Conservation (phyloP, 768 basidiomycete genomes). For the Rhizopogon roseolus region DNA sequence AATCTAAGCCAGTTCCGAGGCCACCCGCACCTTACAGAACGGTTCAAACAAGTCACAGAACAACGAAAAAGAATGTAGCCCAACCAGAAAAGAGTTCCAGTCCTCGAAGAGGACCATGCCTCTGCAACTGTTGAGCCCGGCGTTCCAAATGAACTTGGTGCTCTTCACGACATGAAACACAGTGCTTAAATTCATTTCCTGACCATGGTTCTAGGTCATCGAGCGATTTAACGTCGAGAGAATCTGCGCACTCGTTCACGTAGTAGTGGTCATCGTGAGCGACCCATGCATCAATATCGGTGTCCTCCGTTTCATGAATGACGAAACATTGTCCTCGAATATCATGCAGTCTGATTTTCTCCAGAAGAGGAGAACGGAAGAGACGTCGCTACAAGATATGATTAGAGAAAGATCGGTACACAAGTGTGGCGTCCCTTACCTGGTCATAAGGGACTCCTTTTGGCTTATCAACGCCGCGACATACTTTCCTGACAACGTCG, state of each 20-base stretch:
- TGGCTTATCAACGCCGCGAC: constrained; percentile 9
- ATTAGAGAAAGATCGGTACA: background rate
- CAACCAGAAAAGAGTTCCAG: constrained; percentile 70
- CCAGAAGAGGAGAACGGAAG: constrained; percentile 29
- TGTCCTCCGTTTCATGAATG: constrained; percentile 27
- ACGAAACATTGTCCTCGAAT: constrained; percentile 58
- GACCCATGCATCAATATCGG: constrained; percentile 36
- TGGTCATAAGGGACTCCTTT: constrained; percentile 34
- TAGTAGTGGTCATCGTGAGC: constrained; percentile 57
- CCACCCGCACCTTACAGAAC: constrained; percentile 61
- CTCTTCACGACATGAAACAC: constrained; percentile 34
- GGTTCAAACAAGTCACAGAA: background rate
- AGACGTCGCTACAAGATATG: constrained; percentile 31
- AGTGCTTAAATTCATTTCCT: constrained; percentile 28
- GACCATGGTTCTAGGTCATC: constrained; percentile 21
- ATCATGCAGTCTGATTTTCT: constrained; percentile 24
- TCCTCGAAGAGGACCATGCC: constrained; percentile 45
- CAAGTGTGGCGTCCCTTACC: constrained; percentile 23
- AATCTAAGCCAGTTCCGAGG: constrained; percentile 60
- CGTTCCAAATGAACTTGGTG: constrained; percentile 27
- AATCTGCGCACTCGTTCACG: constrained; percentile 31
- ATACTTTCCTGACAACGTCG: constrained; percentile 24
- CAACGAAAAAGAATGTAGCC: constrained; percentile 6
- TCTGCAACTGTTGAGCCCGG: constrained; percentile 24
- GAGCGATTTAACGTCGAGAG: constrained; percentile 14